These are phyloP conservation scores for Stenocarpella maydis DNA, from an alignment of 2,329 filamentous ascomycete genomes.

Conservation along the genomic window DNA sequence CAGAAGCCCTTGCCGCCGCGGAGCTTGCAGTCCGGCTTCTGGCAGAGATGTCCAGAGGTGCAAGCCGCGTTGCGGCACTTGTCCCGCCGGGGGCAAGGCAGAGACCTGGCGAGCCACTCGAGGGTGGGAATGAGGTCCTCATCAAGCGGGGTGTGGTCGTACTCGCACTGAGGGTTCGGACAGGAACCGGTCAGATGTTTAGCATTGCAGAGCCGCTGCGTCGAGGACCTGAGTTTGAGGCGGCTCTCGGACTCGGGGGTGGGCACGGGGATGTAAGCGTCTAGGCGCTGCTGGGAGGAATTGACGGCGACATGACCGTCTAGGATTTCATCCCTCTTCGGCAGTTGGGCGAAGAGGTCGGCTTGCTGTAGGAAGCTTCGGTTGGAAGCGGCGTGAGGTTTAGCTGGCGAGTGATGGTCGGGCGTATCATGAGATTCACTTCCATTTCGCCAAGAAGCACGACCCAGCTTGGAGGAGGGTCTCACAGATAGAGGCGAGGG, in stretches of 20 bases:
- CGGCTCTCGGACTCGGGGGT: conserved; percentile 34
- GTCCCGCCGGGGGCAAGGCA: conserved; percentile 42
- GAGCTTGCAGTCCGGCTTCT: conserved; percentile 43
- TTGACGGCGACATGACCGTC: conserved; percentile 43
- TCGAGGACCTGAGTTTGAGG: conserved; percentile 39
- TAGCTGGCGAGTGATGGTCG: conserved; percentile 10
- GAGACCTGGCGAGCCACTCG: conserved; percentile 41
- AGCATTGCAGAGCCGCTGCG: conserved; percentile 37
- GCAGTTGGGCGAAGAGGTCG: conserved; percentile 35
- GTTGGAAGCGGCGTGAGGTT: conserved; percentile 19
- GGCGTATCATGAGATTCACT: conserved; percentile 32
- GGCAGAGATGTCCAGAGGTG: conserved; percentile 45
- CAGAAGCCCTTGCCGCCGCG: conserved; percentile 44
- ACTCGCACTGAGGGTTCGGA: conserved; percentile 42
- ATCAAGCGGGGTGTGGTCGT: conserved; percentile 42
- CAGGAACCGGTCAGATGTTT: conserved; percentile 36
- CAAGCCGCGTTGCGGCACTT: conserved; percentile 41
- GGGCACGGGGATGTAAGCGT: conserved; percentile 40
- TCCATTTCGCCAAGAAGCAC: conserved; percentile 24
- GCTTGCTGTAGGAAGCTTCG: conserved; percentile 21
- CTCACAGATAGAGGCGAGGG: conserved; percentile 3
- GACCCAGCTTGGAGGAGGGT: conserved; percentile 9
- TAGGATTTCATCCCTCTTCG: conserved; percentile 41
- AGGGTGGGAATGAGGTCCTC: conserved; percentile 41
- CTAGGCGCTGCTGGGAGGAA: conserved; percentile 41